Conservation (phyloP, 192 early-diverging fungal species). For the Radiomyces spectabilis region DNA sequence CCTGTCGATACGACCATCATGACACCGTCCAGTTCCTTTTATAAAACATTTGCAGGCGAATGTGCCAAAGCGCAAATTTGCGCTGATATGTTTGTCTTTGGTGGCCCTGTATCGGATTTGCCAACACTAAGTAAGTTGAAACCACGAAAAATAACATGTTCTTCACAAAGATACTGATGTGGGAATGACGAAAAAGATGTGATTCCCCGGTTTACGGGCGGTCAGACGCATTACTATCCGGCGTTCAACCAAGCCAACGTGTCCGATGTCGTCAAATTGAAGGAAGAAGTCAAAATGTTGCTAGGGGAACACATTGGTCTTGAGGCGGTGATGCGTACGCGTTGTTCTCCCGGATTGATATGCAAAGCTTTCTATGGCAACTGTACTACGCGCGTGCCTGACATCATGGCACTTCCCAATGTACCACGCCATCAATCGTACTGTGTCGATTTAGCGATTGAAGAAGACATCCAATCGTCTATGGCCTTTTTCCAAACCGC, state of each 20-base stretch:
- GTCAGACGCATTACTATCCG: constrained; percentile 75
- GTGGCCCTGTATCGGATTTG: constrained; percentile 72
- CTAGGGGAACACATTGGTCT: constrained; percentile 72
- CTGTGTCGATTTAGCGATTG: constrained; percentile 51
- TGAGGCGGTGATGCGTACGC: constrained; percentile 85
- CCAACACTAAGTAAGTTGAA: constrained; percentile 63
- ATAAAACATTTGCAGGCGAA: constrained; percentile 78
- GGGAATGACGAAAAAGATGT: too few relatives aligned
- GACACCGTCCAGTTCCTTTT: constrained; percentile 81
- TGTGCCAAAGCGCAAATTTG: constrained; percentile 74
- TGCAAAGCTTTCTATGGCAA: constrained; percentile 54
- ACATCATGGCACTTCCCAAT: constrained; percentile 58
- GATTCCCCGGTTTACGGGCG: constrained; percentile 79
- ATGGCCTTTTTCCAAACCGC: constrained; percentile 65
- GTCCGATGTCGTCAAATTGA: constrained; percentile 68
- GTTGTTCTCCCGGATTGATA: constrained; percentile 72
- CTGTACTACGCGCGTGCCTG: constrained; percentile 61
- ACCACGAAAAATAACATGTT: not conserved
- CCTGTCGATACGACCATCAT: constrained; percentile 84
- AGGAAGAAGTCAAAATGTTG: constrained; percentile 64
- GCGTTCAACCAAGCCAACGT: constrained; percentile 56
- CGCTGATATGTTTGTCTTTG: constrained; percentile 89
- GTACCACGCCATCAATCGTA: constrained; percentile 63
- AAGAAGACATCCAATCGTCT: constrained; percentile 41
- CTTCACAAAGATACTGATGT: not conserved